Percentiles rank a stretch among this genome's conserved stretches.
phyloP scores from a whole-genome alignment of 176 grass and related monocot genomes.

The Carex pumila region DNA sequence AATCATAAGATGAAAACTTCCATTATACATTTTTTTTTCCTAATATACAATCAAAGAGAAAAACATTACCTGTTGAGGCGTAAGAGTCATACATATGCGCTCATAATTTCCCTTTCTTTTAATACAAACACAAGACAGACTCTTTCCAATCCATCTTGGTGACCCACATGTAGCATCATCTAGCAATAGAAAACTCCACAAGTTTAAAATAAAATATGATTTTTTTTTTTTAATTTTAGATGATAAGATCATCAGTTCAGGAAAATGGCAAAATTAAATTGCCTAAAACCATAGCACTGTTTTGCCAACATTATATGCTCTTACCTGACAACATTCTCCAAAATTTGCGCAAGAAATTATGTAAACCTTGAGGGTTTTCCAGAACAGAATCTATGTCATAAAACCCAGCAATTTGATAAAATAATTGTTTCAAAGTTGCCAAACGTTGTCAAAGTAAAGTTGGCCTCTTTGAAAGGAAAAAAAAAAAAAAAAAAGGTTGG shows the following conservation, averaged over 20 bases:
- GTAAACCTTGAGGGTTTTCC: not conserved
- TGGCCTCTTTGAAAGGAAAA: not conserved
- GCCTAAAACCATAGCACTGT: not conserved
- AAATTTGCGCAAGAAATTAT: not conserved
- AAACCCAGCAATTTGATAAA: not conserved
- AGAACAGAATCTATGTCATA: not conserved
- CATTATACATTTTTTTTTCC: not conserved
- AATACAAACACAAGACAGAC: conserved; percentile 90
- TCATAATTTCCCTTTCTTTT: conserved; percentile 77
- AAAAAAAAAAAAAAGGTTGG: conserved; percentile 3
- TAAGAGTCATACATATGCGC: conserved; percentile 83
- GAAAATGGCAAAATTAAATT: not conserved
- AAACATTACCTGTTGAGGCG: conserved; percentile 60
- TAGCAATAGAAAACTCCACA: conserved; percentile 22
- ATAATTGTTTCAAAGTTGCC: not conserved
- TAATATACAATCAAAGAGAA: conserved; percentile 4
- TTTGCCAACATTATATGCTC: not conserved
- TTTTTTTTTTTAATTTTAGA: not conserved
- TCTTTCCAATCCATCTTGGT: conserved; percentile 95
- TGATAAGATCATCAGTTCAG: not conserved
- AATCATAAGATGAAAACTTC: not conserved
- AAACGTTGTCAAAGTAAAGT: not conserved
- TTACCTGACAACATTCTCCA: conserved; percentile 11
- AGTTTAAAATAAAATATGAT: not conserved
- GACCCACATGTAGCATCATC: conserved; percentile 87